Evolutionary conservation across 2,329 filamentous ascomycete genomes (phyloP).

Genomic region (Bipolaris gigantea): DNA sequence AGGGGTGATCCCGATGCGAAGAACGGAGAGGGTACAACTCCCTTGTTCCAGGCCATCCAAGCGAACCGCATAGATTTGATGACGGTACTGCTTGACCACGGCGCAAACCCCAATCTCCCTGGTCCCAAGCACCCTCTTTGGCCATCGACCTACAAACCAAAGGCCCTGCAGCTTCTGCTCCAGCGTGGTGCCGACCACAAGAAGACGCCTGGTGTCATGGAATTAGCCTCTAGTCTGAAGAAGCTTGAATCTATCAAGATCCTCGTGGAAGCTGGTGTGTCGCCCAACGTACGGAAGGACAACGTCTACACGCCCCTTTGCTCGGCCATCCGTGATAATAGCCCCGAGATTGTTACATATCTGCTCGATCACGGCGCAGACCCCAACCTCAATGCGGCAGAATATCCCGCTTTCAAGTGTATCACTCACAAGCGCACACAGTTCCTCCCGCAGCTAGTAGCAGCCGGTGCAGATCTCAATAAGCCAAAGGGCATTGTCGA

Average conservation of each 20-base stretch:
- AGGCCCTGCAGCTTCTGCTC: constrained; percentile 62
- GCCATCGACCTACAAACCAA: constrained; percentile 63
- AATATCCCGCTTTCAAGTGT: constrained; percentile 70
- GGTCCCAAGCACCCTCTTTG: constrained; percentile 70
- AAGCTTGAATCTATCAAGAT: constrained; percentile 63
- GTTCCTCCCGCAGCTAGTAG: constrained; percentile 59
- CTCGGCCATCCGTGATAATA: constrained; percentile 68
- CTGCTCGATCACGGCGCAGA: constrained; percentile 58
- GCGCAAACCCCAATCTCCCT: constrained; percentile 68
- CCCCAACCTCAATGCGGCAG: constrained; percentile 59
- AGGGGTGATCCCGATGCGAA: constrained; percentile 62
- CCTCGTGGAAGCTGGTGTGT: constrained; percentile 61
- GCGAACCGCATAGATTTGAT: constrained; percentile 61
- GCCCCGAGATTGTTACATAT: constrained; percentile 62
- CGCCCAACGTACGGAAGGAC: constrained; percentile 65
- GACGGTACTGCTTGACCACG: constrained; percentile 57
- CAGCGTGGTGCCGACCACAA: constrained; percentile 61
- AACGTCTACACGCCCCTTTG: constrained; percentile 69
- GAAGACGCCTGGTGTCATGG: constrained; percentile 65
- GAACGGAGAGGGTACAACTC: constrained; percentile 63
- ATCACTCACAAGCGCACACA: constrained; percentile 66
- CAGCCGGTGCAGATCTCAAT: constrained; percentile 62
- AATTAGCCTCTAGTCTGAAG: constrained; percentile 65
- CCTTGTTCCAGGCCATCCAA: constrained; percentile 65
- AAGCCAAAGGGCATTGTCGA: constrained; percentile 67